Base-by-base conservation (phyloP, 306 rosid species). In the Vachellia collinsii region DNA sequence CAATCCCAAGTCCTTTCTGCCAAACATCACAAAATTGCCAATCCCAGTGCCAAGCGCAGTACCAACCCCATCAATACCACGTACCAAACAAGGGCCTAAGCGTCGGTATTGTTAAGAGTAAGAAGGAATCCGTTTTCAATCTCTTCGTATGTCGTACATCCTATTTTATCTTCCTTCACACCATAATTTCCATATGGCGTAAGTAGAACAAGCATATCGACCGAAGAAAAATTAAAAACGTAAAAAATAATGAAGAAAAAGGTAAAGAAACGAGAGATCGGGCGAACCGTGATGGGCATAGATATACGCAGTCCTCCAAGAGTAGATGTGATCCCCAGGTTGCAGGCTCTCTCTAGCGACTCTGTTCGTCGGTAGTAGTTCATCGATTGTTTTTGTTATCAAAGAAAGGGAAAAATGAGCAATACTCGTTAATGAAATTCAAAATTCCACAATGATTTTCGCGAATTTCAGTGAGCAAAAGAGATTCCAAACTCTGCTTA, bases 241-340 rank as follows among this genome's bases (percentile, higher is more conserved):
- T n/a, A n/a, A 39, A 77, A 6, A 47, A 51, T n/a, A 4, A 14
- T 16, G 1, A 8, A 23, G 23, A 43, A 46, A 46, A 41, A 56
- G 12, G 10, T 1, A 43, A 70, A n/a, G 7, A 48, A 16, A 43
- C 59, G 62, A 80, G 70, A 19, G 77, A 36, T 62, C 38, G 79
- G 63, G 62, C 76, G 79, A 68, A 94, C 97, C 99, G 66, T 94
- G 97, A 91, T 94, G 99, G 8, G 97, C 97, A 72, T 94, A 94
- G n/a, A 88, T 83, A 74, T 94, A 94, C 36, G 93, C 97, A 83
- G 88, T 67, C 83, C 99, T 93, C 97, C 95, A 94, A 69, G 94
- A 89, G 84, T 94, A 94, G 73, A 94, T 87, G 81, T 94, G 99
- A 93, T 94, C 97, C 81, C 99, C 97, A 3, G 91, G 90, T 69